Base-by-base conservation (phyloP, 225 moss, liverwort and hornwort genomes). In the Antitrichia curtipendula region DNA sequence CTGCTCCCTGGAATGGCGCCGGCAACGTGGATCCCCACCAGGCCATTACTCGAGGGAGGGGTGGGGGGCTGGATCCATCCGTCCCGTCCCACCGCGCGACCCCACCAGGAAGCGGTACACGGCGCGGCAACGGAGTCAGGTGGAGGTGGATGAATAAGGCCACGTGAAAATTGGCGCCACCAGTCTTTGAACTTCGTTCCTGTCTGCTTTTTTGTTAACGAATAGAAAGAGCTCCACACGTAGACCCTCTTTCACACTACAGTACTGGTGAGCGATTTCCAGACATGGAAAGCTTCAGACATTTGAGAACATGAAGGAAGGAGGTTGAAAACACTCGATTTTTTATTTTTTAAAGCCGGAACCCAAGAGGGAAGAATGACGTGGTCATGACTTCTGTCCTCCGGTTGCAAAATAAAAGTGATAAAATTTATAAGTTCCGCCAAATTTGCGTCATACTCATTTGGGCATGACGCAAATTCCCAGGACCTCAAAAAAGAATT, bases 1-100 rank as follows among this genome's bases (percentile, higher is more conserved):
- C 92, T 90, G 90, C 90, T 88, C 72, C 90, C 91, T 61, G 80
- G 86, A 90, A 90, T 88, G 83, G 75, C 88, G 91, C 91, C 87
- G 89, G 87, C 82, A 72, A 72, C 77, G 83, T 86, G 85, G 90
- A 87, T 69, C 81, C 66, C 85, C 76, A 45, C 78, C 84, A 88
- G 49, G 69, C 70, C 88, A 84, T 88, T 88, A 77, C 60, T 45
- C 80, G 32, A 45, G 61, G 80, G 80, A 24, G 29, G 72, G 43
- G 16, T n/a, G n/a, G n/a, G n/a, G n/a, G n/a, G n/a, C n/a, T 7
- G 19, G 28, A 50, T 32, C 76, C 22, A 40, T 28, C 58, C 40
- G 2, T 7, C 40, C 58, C 28, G 12, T 1, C 8, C 12, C 7
- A 8, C 9, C 6, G 4, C 19, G 13, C 38, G 11, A 20, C 9